Conservation (phyloP, 2,329 filamentous ascomycete species). For the Beauveria pseudobassiana region DNA sequence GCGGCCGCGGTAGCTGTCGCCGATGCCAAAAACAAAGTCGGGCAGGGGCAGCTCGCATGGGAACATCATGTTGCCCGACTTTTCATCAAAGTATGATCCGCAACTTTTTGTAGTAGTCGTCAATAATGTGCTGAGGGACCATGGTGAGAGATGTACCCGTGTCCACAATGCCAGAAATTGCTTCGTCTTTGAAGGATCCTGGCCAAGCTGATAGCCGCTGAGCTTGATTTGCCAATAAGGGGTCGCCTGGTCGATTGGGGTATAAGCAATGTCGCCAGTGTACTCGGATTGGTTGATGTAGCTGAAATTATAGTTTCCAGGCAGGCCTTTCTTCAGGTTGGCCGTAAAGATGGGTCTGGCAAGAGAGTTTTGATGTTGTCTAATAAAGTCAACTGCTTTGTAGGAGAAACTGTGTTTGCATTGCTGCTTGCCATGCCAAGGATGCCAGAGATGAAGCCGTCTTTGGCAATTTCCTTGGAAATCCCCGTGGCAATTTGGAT, state of each 20-base stretch:
- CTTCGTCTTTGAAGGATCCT: conserved; percentile 13
- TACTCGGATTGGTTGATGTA: conserved; percentile 50
- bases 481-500: conserved; percentile 57
- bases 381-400: conserved; percentile 25
- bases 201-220: conserved; percentile 47
- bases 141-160: conserved; percentile 64
- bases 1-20: conserved; percentile 22
- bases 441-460: conserved; percentile 29
- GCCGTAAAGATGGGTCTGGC: conserved; percentile 29
- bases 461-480: conserved; percentile 33
- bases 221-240: conserved; percentile 58
- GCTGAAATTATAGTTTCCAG: conserved; percentile 34
- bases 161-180: conserved; percentile 55
- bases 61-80: conserved; percentile 49
- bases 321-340: conserved; percentile 24
- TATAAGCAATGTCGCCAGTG: conserved; percentile 49
- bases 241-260: conserved; percentile 39
- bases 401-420: conserved; percentile 28
- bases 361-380: conserved; percentile 27
- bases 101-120: conserved; percentile 53
- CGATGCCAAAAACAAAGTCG: conserved; percentile 29
- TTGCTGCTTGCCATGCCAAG: conserved; percentile 26
- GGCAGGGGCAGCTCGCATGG: conserved; percentile 46
- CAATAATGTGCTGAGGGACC: conserved; percentile 44
- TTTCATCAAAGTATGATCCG: conserved; percentile 38